Conservation (phyloP, 2,329 filamentous ascomycete species). For the Colletotrichum liaoningense region DNA sequence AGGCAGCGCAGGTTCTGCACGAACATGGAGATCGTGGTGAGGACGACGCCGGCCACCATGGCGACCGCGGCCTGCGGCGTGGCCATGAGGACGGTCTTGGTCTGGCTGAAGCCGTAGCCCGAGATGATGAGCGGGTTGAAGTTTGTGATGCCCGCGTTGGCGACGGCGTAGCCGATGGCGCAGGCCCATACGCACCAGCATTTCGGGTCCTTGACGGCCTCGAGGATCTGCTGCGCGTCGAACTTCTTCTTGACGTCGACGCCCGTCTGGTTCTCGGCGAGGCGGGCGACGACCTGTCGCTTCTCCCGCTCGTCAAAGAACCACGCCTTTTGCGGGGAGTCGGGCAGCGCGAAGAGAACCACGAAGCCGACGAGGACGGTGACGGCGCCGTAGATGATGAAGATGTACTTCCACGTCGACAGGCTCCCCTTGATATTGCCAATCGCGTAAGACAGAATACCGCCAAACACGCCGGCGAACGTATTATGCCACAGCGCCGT, state of each 20-base stretch:
- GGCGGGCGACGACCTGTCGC: conserved; percentile 74
- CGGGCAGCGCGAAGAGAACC: conserved; percentile 67
- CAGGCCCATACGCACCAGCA: conserved; percentile 71
- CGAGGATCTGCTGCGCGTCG: conserved; percentile 75
- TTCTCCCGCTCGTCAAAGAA: conserved; percentile 74
- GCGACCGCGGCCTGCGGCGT: conserved; percentile 47
- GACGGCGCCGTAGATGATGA: conserved; percentile 70
- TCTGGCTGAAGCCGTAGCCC: conserved; percentile 70
- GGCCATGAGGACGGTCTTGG: conserved; percentile 54
- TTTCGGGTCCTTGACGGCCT: conserved; percentile 60
- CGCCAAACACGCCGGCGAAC: conserved; percentile 55
- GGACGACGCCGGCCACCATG: conserved; percentile 40
- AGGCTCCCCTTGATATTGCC: conserved; percentile 41
- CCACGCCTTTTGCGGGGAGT: conserved; percentile 65
- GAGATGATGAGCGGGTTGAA: conserved; percentile 71
- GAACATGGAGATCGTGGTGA: conserved; percentile 42
- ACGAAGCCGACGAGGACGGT: conserved; percentile 69
- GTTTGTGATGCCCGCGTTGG: conserved; percentile 76
- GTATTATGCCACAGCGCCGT: conserved; percentile 73
- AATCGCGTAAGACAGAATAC: conserved; percentile 60
- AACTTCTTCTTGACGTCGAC: conserved; percentile 75
- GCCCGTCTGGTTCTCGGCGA: conserved; percentile 80
- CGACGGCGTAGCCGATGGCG: conserved; percentile 71
- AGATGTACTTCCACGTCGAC: conserved; percentile 56
- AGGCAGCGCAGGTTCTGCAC: conserved; percentile 44